Evolutionary conservation across 352 stramenopile species (phyloP).

Genomic region (Globisporangium solare): DNA sequence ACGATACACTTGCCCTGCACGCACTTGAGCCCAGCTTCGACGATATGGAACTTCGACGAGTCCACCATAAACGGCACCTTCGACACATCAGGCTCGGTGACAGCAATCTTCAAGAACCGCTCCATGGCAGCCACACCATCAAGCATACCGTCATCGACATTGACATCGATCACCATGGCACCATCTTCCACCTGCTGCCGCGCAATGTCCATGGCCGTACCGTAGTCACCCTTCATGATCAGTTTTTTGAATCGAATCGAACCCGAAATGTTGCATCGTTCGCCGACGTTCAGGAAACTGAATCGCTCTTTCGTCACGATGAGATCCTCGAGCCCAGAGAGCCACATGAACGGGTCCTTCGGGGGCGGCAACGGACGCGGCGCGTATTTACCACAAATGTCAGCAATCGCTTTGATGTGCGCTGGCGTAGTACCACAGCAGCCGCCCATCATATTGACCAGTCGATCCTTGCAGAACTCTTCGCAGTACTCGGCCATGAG

Average conservation of each 20-base stretch:
- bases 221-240: conserved; percentile 94
- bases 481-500: conserved; percentile 93
- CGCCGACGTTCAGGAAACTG: conserved; percentile 95
- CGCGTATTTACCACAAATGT: conserved; percentile 71
- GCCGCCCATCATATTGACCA: conserved; percentile 97
- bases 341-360: conserved; percentile 92
- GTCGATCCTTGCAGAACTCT: conserved; percentile 92
- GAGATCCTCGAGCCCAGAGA: conserved; percentile 94
- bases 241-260: conserved; percentile 95
- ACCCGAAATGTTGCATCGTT: conserved; percentile 95
- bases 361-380: conserved; percentile 80
- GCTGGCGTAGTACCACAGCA: conserved; percentile 95
- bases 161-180: conserved; percentile 97
- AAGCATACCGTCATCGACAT: conserved; percentile 97
- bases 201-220: conserved; percentile 94
- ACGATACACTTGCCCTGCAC: conserved; percentile 97
- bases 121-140: conserved; percentile 95
- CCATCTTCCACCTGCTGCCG: conserved; percentile 96
- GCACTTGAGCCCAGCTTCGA: conserved; percentile 96
- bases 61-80: conserved; percentile 98
- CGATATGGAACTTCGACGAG: conserved; percentile 97
- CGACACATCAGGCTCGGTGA: conserved; percentile 94
- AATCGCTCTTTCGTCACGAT: conserved; percentile 92
- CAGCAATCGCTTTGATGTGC: conserved; percentile 92
- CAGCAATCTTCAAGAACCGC: conserved; percentile 96